Base-by-base conservation (phyloP, 164 flowering plant species). In the Piper longum region DNA sequence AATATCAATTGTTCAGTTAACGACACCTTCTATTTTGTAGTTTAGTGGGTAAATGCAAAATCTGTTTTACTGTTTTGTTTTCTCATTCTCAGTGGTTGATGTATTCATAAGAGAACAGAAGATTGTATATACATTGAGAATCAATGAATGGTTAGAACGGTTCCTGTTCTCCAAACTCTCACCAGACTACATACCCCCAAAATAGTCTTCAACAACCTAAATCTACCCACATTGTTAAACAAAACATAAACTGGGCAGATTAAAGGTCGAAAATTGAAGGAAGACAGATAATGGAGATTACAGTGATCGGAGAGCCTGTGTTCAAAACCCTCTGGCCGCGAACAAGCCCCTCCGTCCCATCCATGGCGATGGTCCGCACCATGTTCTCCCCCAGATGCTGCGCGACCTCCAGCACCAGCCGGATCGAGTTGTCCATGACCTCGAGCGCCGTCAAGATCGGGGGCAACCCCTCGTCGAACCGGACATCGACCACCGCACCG, bases 291-390 rank as follows among this genome's bases (percentile, higher is more conserved):
- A 36, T 12, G 13, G 26, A 16, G 7, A 73, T 60, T 71, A 80
- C 84, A 64, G 76, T 78, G 75, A 78, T 81, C 0, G 84, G 84
- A 55, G 79, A 78, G 41, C 82, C 84, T 41, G 80, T 76, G 59
- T 81, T 81, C 40, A 81, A 75, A 41, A 81, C 85, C 42, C 69
- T 61, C 64, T 79, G 81, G 26, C 85, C 85, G 0, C 85, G 63
- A 26, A 79, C 81, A 56, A 81, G 74, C 14, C 82, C 85, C 58
- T 81, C 82, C 79, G 98, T 88, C 4, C 95, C 96, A 62, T 86
- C 96, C 96, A 92, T 87, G 66, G 96, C 96, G 70, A 92, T 89
- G 18, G 95, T 87, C 71, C 98, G 70, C 55, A 92, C 98, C 73
- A 80, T 72, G 51, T 69, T 81, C 80, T 81, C 96, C 2, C 98